Evolutionary conservation across 805 yeast species (phyloP).

Genomic region (Pichia phayaonensis): DNA sequence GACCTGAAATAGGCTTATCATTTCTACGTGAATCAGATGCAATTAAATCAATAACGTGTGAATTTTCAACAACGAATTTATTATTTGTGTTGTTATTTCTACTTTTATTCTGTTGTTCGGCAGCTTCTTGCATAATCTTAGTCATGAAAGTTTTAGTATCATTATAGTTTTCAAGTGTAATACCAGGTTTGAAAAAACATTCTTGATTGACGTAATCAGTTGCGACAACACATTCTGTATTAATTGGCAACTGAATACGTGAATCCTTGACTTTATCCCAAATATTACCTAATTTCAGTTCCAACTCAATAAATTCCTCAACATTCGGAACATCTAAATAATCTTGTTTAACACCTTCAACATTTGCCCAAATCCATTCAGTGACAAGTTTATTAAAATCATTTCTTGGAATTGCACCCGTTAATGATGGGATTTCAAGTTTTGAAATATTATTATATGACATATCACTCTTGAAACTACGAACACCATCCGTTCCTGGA

Average conservation of each 20-base stretch:
- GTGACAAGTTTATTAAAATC: constrained; percentile 76
- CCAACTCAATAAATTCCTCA: constrained; percentile 57
- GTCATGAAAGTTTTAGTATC: constrained; percentile 48
- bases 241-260: constrained; percentile 57
- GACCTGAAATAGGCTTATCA: constrained; percentile 54
- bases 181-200: constrained; percentile 55
- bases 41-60: constrained; percentile 55
- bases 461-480: constrained; percentile 4
- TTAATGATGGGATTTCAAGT: constrained; percentile 40
- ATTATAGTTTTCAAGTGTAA: constrained; percentile 54
- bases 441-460: constrained; percentile 15
- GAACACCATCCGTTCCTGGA: background rate
- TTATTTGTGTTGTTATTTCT: constrained; percentile 18
- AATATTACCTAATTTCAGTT: constrained; percentile 65
- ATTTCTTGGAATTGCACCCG: constrained; percentile 72
- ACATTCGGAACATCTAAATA: constrained; percentile 28
- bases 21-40: constrained; percentile 56
- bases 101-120: constrained; percentile 11
- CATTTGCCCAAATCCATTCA: constrained; percentile 83
- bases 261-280: constrained; percentile 56
- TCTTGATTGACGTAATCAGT: constrained; percentile 44
- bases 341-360: constrained; percentile 54
- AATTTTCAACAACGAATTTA: constrained; percentile 52
- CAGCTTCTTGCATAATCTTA: constrained; percentile 37
- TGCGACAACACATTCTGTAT: constrained; percentile 54